phyloP scores from a whole-genome alignment of 2,329 filamentous ascomycete species.

The Nothopassalora personata region DNA sequence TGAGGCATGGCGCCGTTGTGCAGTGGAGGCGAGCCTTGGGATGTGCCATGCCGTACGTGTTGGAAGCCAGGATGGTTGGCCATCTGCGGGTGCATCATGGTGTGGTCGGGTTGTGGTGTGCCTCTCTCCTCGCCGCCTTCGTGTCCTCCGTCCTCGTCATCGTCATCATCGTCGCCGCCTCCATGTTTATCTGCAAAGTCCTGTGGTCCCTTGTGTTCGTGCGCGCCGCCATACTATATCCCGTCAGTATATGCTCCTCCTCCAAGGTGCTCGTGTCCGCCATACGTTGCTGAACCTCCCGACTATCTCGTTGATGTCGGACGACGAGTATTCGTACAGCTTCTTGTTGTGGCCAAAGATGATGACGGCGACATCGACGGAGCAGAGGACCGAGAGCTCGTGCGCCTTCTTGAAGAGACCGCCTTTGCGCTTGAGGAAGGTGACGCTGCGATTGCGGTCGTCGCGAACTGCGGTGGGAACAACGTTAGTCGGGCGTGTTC shows the following conservation, averaged over 20 bases:
- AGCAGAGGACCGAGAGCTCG: constrained; percentile 95
- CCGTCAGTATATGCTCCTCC: constrained; percentile 10
- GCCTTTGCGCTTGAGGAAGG: constrained; percentile 97
- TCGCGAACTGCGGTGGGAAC: constrained; percentile 17
- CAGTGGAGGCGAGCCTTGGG: constrained; percentile 84
- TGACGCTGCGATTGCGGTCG: constrained; percentile 39
- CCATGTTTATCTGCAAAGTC: constrained; percentile 79
- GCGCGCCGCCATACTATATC: constrained; percentile 76
- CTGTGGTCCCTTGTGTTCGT: constrained; percentile 90
- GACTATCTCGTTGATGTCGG: constrained; percentile 87
- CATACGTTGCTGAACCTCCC: constrained; percentile 84
- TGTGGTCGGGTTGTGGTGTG: constrained; percentile 59
- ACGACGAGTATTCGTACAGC: constrained; percentile 93
- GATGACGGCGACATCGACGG: constrained; percentile 96
- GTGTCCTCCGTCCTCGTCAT: constrained; percentile 61
- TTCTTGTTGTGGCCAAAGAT: constrained; percentile 99
- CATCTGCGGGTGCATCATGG: constrained; percentile 46
- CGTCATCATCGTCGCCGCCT: constrained; percentile 72
- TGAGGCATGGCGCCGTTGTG: constrained; percentile 64
- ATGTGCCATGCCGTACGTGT: constrained; percentile 74
- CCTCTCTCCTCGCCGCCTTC: constrained; percentile 48
- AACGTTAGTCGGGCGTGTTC: neutral
- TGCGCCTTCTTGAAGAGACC: constrained; percentile 99
- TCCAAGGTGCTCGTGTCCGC: constrained; percentile 26
- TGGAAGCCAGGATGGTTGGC: constrained; percentile 60